Base-by-base conservation (phyloP, 805 yeast species). In the Monosporozyma aquatica region DNA sequence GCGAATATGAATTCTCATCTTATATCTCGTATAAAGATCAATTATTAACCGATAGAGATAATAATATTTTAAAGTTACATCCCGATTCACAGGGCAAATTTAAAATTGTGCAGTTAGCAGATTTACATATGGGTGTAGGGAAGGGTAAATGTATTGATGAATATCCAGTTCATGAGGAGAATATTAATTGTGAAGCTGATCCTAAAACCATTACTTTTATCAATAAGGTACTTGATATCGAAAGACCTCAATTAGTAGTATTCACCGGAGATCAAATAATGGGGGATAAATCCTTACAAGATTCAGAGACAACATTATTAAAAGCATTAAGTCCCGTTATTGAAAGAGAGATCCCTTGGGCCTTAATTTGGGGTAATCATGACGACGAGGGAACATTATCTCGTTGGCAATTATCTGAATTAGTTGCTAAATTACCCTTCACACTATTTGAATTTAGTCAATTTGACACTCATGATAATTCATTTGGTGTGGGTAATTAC, bases 261-360 rank as follows among this genome's bases (percentile, higher is more conserved):
- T 67, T 87, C 44, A 80, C 96, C 0, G 98, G 98, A 6, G 98
- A 90, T 64, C 95, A 87, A 59, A 72, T 90, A 1, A 85, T 76
- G 71, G 97, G 97, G 2, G 79, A 75, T 32, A 72, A 68, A 36
- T 55, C 63, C 13, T 71, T 85, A 0, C 87, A 85, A 7, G 97
- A 90, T 56, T 72, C 96, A 0, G 81, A 80, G 50, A 79, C 95
- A 0, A 77, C 96, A 0, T 52, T 87, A n/a, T 70, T 82, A 45
- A 90, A 92, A 57, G 86, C 81, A 0, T 69, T 82, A 8, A 67
- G 71, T 9, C 94, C 95, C 0, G 75, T 86, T 22, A 72, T 89
- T 20, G 53, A 65, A 13, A 66, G 84, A 37, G 62, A 71, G 39
- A 82, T 89, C 7, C 97, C 97, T 3, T 92, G 75, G 68, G 90